Conservation (phyloP, 2,329 filamentous ascomycete genomes). For the Aspergillus chevalieri region DNA sequence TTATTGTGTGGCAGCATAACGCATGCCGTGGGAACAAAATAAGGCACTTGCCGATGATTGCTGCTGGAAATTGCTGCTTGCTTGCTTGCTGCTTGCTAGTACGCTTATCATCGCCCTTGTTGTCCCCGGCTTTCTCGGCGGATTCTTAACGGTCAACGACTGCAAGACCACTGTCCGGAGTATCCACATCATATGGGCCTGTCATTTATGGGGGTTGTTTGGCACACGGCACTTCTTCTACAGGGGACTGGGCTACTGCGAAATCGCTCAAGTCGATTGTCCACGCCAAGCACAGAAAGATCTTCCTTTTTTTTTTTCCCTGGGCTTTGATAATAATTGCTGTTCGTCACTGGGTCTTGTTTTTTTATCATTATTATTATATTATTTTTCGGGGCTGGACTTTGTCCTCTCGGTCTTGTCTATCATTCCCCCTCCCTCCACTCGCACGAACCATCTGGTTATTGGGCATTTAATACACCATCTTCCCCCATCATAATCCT, state of each 20-base stretch:
- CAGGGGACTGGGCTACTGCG: not conserved
- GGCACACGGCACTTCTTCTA: not conserved
- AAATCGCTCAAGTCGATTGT: not conserved
- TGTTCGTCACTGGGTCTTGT: not conserved
- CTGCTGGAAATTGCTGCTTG: not conserved
- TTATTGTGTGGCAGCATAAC: not conserved
- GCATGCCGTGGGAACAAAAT: not conserved
- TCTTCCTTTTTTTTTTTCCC: constrained; percentile 2
- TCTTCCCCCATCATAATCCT: not conserved
- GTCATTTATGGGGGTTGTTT: not conserved
- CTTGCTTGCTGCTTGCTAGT: not conserved
- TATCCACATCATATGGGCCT: not conserved
- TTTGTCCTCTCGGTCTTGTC: constrained; percentile 2
- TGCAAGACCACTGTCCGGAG: not conserved
- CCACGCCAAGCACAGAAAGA: constrained; percentile 6
- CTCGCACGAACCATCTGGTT: constrained; percentile 9
- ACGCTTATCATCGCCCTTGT: not conserved
- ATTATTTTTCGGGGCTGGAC: not conserved
- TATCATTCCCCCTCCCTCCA: constrained; percentile 7
- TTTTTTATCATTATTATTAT: not conserved
- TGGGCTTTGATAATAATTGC: not conserved
- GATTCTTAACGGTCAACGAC: not conserved
- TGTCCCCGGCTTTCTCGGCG: not conserved
- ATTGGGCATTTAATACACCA: not conserved
- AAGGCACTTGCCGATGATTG: not conserved